Evolutionary conservation across 352 stramenopile genomes (phyloP).

Genomic region (Phytophthora chlamydospora): DNA sequence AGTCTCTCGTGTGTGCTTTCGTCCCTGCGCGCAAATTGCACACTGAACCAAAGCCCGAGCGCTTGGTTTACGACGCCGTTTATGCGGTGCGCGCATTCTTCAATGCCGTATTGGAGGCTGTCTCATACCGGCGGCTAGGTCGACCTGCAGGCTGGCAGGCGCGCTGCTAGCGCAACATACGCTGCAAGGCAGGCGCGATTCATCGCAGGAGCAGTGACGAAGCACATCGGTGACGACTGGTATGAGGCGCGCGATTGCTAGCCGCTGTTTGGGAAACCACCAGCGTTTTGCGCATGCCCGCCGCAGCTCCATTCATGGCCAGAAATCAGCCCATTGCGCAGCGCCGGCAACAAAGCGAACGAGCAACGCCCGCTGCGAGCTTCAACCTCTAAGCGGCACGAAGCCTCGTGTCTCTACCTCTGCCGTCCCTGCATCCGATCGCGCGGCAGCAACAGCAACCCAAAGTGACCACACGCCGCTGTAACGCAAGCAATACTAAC

Average conservation of each 20-base stretch:
- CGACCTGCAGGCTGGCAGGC: neutral
- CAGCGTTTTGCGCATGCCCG: slow-evolving; percentile 3
- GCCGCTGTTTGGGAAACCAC: neutral
- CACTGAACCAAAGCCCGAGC: neutral
- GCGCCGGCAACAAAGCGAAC: neutral
- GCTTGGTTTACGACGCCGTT: neutral
- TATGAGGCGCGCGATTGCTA: slow-evolving; percentile 4
- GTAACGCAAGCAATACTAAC: too few relatives aligned
- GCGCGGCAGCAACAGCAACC: too few relatives aligned
- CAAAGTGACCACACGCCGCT: too few relatives aligned
- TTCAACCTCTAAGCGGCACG: slow-evolving; percentile 7
- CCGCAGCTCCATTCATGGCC: neutral
- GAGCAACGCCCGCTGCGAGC: neutral
- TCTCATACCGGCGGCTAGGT: neutral
- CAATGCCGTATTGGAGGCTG: slow-evolving; percentile 1
- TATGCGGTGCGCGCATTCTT: slow-evolving; percentile 3
- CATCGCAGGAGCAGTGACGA: slow-evolving; percentile 5
- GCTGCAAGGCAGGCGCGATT: slow-evolving; percentile 1
- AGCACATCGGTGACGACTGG: neutral
- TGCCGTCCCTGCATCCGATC: neutral
- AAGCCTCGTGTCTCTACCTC: slow-evolving; percentile 4
- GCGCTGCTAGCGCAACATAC: neutral
- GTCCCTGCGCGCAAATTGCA: neutral
- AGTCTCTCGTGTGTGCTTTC: neutral
- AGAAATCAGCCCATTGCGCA: slow-evolving; percentile 6